phyloP scores from a whole-genome alignment of 345 rosid genomes.

The Corchorus olitorius region DNA sequence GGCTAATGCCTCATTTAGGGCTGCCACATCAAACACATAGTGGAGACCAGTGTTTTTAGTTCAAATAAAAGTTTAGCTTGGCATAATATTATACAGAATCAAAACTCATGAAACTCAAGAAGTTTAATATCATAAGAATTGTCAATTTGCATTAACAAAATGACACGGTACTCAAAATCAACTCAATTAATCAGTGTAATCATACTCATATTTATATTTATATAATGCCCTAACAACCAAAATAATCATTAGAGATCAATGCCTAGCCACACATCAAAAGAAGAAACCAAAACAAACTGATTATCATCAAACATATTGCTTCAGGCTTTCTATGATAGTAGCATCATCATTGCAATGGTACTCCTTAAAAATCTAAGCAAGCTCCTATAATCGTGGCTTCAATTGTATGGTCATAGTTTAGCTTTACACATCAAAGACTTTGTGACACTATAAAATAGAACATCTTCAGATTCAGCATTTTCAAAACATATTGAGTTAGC shows the following conservation, averaged over 20 bases:
- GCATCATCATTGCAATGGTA: background rate
- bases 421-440: background rate
- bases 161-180: background rate
- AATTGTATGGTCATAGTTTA: background rate
- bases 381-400: background rate
- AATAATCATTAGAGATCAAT: background rate
- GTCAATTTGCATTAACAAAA: background rate
- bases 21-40: slow-evolving; percentile 31
- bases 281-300: slow-evolving; percentile 5
- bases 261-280: background rate
- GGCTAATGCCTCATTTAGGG: slow-evolving; percentile 53
- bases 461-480: no score
- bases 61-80: background rate
- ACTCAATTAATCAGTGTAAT: background rate
- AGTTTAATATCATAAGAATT: background rate
- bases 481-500: background rate
- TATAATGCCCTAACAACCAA: background rate
- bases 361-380: background rate
- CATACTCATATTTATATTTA: background rate
- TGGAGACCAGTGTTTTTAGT: background rate
- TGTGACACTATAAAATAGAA: no score
- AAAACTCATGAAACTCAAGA: background rate
- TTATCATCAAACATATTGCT: background rate
- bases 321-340: background rate
- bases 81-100: background rate